Evolutionary conservation across 2,329 filamentous ascomycete genomes (phyloP), one percentile per base, ranked within the genome.

Genomic region (Ustulina deusta): DNA sequence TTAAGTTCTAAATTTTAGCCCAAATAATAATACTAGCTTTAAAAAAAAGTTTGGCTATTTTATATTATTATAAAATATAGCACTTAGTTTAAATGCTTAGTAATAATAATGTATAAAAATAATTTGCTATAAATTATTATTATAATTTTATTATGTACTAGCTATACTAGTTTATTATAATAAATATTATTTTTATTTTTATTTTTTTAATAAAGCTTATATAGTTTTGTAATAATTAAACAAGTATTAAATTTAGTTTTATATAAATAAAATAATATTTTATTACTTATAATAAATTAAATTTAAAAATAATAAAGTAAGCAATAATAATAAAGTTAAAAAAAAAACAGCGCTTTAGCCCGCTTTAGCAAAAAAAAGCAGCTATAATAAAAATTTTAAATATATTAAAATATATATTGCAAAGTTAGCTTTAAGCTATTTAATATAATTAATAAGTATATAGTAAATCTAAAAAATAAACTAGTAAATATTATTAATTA

Each of bases 201-300:
- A 29, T 51, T 51, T 27, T 51, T 29, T 51, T 17, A 51, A 29
- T 51, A 29, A 27, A 51, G 48, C 48, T 51, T 51, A 29, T 17
- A 29, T 27, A 51, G 13, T 51, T 51, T 51, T 51, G 17, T 51
- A 29, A n/a, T 27, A 29, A 51, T 51, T 51, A 17, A 51, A 25
- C 27, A 51, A 51, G 15, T 51, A 51, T 51, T 51, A 29, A 51
- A 51, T 51, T 29, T 51, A 29, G 10, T 29, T 51, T 51, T 15
- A 51, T 51, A 51, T 29, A 51, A 27, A 51, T 51, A 27, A 51
- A 13, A 13, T 51, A 27, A 51, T 51, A 29, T 51, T 51, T 29
- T 27, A 51, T 29, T 51, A 51, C 13, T 51, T 27, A 27, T 27
- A 51, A 51, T 17, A 51, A 51, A 11, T 51, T 27, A 51, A 51